Evolutionary conservation across 192 early-diverging fungal genomes (phyloP).

Genomic region (Pecoramyces ruminantium): DNA sequence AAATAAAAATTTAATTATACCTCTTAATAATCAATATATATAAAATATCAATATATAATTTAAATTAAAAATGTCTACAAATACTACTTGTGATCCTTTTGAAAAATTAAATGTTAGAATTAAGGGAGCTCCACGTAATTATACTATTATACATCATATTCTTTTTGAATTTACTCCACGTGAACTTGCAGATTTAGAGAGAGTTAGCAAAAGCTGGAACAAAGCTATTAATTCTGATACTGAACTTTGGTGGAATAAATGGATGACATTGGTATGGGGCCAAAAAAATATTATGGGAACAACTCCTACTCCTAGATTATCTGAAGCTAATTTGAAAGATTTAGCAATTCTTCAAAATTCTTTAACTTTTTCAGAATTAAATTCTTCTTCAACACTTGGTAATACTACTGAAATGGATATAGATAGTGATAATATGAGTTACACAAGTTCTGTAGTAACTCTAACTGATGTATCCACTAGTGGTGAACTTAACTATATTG

Average conservation of each 20-base stretch:
- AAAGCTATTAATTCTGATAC: not conserved
- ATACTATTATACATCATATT: not conserved
- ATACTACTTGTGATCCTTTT: not conserved
- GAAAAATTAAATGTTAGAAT: not conserved
- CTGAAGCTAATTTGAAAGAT: not conserved
- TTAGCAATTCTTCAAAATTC: not conserved
- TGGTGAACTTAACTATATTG: not conserved
- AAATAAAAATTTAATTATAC: too few relatives aligned
- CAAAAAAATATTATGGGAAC: not conserved
- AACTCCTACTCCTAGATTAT: not conserved
- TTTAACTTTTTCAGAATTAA: not conserved
- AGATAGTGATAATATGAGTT: not conserved
- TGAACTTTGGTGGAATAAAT: not conserved
- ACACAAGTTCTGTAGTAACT: not conserved
- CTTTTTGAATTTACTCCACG: not conserved
- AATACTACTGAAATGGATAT: not conserved
- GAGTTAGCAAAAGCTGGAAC: not conserved
- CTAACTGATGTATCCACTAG: not conserved
- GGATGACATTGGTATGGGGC: not conserved
- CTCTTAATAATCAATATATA: too few relatives aligned
- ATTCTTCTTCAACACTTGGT: not conserved
- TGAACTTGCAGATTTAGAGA: not conserved
- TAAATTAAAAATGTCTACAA: not conserved
- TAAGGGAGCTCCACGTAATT: not conserved
- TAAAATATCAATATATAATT: too few relatives aligned